phyloP scores from a whole-genome alignment of 2,329 filamentous ascomycete genomes.

The Clonostachys rosea region DNA sequence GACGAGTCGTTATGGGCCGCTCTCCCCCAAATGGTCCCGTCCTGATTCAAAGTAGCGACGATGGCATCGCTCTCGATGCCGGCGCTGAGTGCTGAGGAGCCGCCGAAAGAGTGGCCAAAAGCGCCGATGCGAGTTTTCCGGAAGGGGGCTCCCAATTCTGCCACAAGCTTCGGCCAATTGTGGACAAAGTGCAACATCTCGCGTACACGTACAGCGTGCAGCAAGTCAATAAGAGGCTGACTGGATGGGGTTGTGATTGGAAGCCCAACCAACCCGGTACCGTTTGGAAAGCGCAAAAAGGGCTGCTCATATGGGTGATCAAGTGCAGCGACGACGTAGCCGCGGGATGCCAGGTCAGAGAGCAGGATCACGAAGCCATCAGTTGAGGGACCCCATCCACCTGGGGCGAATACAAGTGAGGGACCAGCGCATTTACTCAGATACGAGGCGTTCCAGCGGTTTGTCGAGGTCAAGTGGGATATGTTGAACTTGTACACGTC shows the following conservation, averaged over 20 bases:
- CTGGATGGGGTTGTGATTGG: constrained; percentile 3
- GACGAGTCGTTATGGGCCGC: constrained; percentile 3
- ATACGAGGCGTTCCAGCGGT: constrained; percentile 5
- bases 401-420: constrained; percentile 6
- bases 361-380: constrained; percentile 5
- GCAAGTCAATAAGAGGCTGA: neutral
- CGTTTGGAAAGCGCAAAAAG: constrained; percentile 16
- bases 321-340: constrained; percentile 15
- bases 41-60: constrained; percentile 12
- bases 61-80: constrained; percentile 6
- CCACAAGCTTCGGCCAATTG: constrained; percentile 6
- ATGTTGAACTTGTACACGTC: constrained; percentile 3
- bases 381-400: constrained; percentile 6
- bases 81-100: constrained; percentile 10
- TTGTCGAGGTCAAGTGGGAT: constrained; percentile 5
- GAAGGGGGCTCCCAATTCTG: constrained; percentile 7
- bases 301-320: constrained; percentile 20
- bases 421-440: constrained; percentile 1
- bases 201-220: constrained; percentile 9
- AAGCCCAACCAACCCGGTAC: constrained; percentile 13
- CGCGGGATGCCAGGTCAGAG: constrained; percentile 9
- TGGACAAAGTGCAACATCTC: constrained; percentile 12
- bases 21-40: constrained; percentile 6
- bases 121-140: constrained; percentile 8
- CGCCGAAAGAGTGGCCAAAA: constrained; percentile 14